These are phyloP conservation scores for Quercus lobata DNA, from an alignment of 331 rosid genomes.

Conservation along the genomic window DNA sequence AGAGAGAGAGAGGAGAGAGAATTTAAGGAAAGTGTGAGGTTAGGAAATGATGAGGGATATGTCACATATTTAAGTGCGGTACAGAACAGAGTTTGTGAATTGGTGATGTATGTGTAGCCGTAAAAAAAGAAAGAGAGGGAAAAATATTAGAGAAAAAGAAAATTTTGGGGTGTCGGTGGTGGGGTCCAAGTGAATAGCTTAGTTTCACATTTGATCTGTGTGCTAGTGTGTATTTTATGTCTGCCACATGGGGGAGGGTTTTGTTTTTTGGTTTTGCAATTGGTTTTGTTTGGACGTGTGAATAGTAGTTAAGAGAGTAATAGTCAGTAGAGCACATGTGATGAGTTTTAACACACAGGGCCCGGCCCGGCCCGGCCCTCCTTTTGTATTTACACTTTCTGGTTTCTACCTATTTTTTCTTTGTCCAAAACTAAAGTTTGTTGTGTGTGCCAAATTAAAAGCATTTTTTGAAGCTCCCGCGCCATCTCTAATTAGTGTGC, in stretches of 20 bases:
- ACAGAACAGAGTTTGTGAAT: slow-evolving; percentile 27
- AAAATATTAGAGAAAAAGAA: neutral
- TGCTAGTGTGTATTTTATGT: slow-evolving; percentile 14
- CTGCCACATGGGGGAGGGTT: slow-evolving; percentile 51
- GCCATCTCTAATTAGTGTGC: too few relatives aligned
- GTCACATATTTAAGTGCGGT: slow-evolving; percentile 54
- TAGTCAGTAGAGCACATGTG: slow-evolving; percentile 18
- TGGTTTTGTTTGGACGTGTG: slow-evolving; percentile 8
- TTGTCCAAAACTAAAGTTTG: too few relatives aligned
- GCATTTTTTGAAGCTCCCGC: too few relatives aligned
- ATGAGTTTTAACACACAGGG: slow-evolving; percentile 10
- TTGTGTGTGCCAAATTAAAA: too few relatives aligned
- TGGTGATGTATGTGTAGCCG: slow-evolving; percentile 17
- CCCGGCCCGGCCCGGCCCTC: too few relatives aligned
- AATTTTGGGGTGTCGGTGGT: slow-evolving; percentile 45
- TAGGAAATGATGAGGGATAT: slow-evolving; percentile 26
- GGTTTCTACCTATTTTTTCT: too few relatives aligned
- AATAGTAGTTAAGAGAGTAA: too few relatives aligned
- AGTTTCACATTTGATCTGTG: slow-evolving; percentile 26
- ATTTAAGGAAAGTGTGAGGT: slow-evolving; percentile 13
- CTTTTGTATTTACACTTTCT: too few relatives aligned
- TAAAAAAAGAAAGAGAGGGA: slow-evolving; percentile 30
- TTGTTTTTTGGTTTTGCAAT: neutral
- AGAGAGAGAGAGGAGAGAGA: neutral
- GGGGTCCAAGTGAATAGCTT: slow-evolving; percentile 21